Evolutionary conservation across 495 filamentous ascomycete species (phyloP), one percentile per base, ranked within the genome.

Genomic region (Lasiosphaeriaceae sp.): DNA sequence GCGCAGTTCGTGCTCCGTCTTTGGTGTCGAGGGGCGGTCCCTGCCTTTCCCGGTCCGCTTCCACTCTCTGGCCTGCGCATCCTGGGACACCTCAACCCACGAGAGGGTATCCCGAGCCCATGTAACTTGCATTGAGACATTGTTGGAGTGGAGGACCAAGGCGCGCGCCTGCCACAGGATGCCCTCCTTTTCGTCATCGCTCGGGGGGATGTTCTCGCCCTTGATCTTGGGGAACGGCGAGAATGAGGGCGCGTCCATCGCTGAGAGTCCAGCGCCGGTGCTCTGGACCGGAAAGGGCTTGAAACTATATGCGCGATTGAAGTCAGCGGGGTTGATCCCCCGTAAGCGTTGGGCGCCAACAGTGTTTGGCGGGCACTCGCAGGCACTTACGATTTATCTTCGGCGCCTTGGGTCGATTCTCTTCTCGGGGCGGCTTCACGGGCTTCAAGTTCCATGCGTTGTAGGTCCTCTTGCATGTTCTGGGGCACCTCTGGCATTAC

Each of bases 81-180:
- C 76, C 52, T 84, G 80, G 43, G 90, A 82, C 53, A 91, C 85
- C 69, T 97, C 95, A 37, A 95, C 89, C 75, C 90, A 96, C 43
- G 87, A 83, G 47, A 98, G 78, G 22, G 90, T 85, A 74, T 97
- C 94, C 68, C 96, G 87, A 41, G 95, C 94, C 94, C 94, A 98
- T 31, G 89, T 87, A 57, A 98, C 77, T 78, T 98, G 94, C 87
- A 96, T 93, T 57, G 96, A 88, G 34, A 93, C 91, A 67, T 98
- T 92, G 60, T 95, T 92, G 34, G 94, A 97, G 60, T 90, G 91
- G 58, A 98, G 77, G 19, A 98, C 92, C 44, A 87, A 80, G 55
- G 85, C 71, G 39, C 94, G 86, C 41, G 90, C 90, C 66, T 84
- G 84, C 69, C 94, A 91, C 34, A 98, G 75, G 50, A 86, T 90